Base-by-base conservation (phyloP, 176 grass and related monocot genomes). In the Carex littledalei region DNA sequence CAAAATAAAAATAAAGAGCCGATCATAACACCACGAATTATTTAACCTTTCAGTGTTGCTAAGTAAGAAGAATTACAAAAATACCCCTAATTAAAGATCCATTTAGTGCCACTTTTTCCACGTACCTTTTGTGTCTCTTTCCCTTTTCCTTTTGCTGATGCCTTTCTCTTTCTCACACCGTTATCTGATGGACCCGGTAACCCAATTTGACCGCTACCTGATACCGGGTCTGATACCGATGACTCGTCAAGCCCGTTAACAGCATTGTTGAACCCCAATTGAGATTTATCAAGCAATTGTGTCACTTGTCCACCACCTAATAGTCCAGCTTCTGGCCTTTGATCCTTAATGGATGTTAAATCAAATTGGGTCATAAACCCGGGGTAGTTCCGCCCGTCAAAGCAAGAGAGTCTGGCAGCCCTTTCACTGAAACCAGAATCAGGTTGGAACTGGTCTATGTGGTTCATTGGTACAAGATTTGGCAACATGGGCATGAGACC, bases 91-190 rank as follows among this genome's bases (percentile, higher is more conserved):
- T 78, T 63, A 50, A 12, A 45, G 11, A 37, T 15, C 54, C n/a
- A 55, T 55, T 76, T 8, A 18, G 69, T 78, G 83, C 79, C 6
- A 67, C 92, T 81, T 89, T 50, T 54, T 29, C 3, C 6, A 50
- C 76, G 54, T 98, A 96, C 97, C 93, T 94, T 96, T 0, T 78
- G 39, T 60, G 85, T 71, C 24, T 91, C 90, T 86, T 96, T 99
- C 87, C 81, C 88, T 90, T 92, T 99, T 66, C 87, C 97, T 94
- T 92, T 99, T 26, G 85, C 86, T 41, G 87, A 58, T 18, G 90
- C 88, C 89, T 94, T 99, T 59, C 93, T 90, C 79, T 94, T 99
- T 86, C 86, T 87, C n/a, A 88, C 88, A 92, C 90, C 87, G 85
- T 80, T 87, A 41, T 92, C 92, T 29, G 88, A 87, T 43, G 89